Evolutionary conservation across 1,284 basidiomycete genomes (phyloP).

Genomic region (Ganoderma boninense): DNA sequence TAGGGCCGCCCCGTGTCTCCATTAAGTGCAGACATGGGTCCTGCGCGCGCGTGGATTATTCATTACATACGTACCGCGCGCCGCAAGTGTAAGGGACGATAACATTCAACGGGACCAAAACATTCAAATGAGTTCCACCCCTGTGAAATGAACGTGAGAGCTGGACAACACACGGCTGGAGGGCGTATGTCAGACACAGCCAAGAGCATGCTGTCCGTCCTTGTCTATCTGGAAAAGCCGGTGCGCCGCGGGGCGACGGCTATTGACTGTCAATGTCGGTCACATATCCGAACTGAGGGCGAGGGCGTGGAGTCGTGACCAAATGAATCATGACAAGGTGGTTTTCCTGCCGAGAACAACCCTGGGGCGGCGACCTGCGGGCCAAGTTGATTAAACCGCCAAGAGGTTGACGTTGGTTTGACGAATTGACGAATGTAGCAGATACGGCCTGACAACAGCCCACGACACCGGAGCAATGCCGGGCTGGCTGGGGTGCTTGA

Average conservation of each 20-base stretch:
- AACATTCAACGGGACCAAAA: neutral
- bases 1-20: slow-evolving; percentile 1
- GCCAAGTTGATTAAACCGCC: neutral
- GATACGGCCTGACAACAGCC: neutral
- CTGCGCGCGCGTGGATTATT: slow-evolving; percentile 1
- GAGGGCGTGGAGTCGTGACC: neutral
- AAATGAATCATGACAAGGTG: neutral
- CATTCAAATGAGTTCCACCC: slow-evolving; percentile 6
- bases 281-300: neutral
- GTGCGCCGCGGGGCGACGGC: neutral
- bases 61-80: neutral
- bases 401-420: neutral
- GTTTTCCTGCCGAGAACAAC: neutral
- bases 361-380: neutral
- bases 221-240: neutral
- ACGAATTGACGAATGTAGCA: neutral
- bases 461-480: slow-evolving; percentile 18
- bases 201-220: neutral
- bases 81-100: neutral
- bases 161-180: slow-evolving; percentile 10
- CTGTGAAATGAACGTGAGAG: slow-evolving; percentile 6
- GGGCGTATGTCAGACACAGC: slow-evolving; percentile 9
- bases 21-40: slow-evolving; percentile 9
- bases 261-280: neutral
- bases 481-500: slow-evolving; percentile 15